Percentiles rank a stretch among this genome's conserved stretches.
Evolutionary conservation across 768 basidiomycete genomes (phyloP).

Genomic region (Pisolithus orientalis): DNA sequence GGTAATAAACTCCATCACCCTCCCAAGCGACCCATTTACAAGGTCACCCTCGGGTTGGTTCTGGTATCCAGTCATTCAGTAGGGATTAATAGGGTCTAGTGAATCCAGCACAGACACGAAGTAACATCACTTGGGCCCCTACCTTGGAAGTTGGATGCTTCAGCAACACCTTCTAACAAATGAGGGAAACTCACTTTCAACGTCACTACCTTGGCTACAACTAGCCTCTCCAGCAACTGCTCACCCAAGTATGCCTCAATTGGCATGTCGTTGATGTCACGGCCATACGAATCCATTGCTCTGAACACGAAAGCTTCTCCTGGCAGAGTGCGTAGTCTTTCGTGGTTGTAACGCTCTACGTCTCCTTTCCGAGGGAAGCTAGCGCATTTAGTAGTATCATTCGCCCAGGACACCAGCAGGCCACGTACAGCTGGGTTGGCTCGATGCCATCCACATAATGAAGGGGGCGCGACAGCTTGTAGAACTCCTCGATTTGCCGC

Average conservation of each 20-base stretch:
- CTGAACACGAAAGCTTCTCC: constrained; percentile 30
- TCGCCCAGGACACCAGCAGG: not conserved
- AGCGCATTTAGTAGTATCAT: not conserved
- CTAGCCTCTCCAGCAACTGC: constrained; percentile 39
- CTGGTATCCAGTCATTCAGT: constrained; percentile 10
- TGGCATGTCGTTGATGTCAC: constrained; percentile 29
- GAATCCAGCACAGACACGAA: constrained; percentile 19
- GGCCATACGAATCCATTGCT: constrained; percentile 42
- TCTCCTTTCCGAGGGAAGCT: constrained; percentile 24
- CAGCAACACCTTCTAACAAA: not conserved
- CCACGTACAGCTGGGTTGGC: constrained; percentile 80
- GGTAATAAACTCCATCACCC: constrained; percentile 39
- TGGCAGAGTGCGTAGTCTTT: constrained; percentile 12
- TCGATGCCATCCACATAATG: constrained; percentile 73
- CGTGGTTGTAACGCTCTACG: constrained; percentile 19
- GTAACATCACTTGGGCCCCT: constrained; percentile 79
- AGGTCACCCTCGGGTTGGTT: constrained; percentile 27
- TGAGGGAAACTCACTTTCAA: constrained; percentile 36
- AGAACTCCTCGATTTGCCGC: constrained; percentile 66
- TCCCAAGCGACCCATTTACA: constrained; percentile 92
- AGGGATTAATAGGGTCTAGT: not conserved
- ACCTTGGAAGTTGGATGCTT: constrained; percentile 27
- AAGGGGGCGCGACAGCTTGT: constrained; percentile 54
- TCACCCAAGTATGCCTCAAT: constrained; percentile 26
- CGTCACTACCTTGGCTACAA: constrained; percentile 41